These are phyloP conservation scores for Russula vinacea DNA, from an alignment of 768 basidiomycete genomes.

Conservation along the genomic window DNA sequence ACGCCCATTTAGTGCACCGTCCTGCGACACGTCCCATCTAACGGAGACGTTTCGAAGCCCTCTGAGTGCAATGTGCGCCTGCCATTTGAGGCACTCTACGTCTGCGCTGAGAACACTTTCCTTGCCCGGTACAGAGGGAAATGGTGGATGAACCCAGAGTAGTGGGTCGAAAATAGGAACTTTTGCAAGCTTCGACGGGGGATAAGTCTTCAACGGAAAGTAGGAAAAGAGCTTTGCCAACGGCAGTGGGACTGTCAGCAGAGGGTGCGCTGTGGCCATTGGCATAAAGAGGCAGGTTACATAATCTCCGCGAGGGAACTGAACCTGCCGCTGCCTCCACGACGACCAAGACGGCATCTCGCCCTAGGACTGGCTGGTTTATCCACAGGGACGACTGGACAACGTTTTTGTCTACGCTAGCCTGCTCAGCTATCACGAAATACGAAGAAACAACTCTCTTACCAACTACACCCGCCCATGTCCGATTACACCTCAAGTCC, in stretches of 20 bases:
- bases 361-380: neutral
- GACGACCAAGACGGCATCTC: neutral
- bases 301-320: neutral
- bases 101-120: slow-evolving; percentile 57
- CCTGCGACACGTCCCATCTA: slow-evolving; percentile 64
- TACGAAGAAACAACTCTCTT: neutral
- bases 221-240: slow-evolving; percentile 28
- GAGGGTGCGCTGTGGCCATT: slow-evolving; percentile 29
- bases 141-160: slow-evolving; percentile 65
- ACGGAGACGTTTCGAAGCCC: slow-evolving; percentile 51
- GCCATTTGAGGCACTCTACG: slow-evolving; percentile 89
- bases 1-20: slow-evolving; percentile 64
- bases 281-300: neutral
- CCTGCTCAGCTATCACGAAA: neutral
- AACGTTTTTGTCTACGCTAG: neutral
- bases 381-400: neutral
- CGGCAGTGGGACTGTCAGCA: slow-evolving; percentile 17
- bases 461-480: slow-evolving; percentile 31
- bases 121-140: slow-evolving; percentile 5
- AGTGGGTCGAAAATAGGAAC: slow-evolving; percentile 41
- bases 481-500: slow-evolving; percentile 49
- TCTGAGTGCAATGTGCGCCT: slow-evolving; percentile 74
- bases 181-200: slow-evolving; percentile 17
- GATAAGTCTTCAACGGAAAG: slow-evolving; percentile 32
- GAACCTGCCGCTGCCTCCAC: neutral